phyloP scores from a whole-genome alignment of 805 yeast species.

The Yarrowia sp. region DNA sequence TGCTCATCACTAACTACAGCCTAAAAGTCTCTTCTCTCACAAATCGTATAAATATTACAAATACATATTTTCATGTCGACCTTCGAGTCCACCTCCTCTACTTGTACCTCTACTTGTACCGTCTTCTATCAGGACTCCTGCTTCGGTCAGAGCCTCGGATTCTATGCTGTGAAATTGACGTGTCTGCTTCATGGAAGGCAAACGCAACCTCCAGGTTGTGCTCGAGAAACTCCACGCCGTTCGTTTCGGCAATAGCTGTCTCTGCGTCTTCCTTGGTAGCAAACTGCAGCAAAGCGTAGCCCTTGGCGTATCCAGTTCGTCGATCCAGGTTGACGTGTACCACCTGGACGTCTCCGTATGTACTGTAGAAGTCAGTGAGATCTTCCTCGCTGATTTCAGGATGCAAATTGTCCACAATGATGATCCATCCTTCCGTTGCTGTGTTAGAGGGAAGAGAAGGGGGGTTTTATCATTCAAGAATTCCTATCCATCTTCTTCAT shows the following conservation, averaged over 20 bases:
- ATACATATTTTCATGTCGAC: background rate
- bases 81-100: too few species aligned
- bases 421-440: constrained; percentile 56
- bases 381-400: constrained; percentile 58
- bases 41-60: constrained; percentile 24
- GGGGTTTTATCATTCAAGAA: too few species aligned
- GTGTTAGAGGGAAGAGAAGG: background rate
- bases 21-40: too few species aligned
- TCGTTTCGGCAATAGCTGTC: constrained; percentile 48
- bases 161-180: constrained; percentile 21
- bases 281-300: constrained; percentile 55
- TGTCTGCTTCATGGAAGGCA: constrained; percentile 49
- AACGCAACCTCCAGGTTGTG: constrained; percentile 50
- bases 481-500: background rate
- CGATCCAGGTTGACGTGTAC: constrained; percentile 55
- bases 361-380: constrained; percentile 53
- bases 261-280: constrained; percentile 49
- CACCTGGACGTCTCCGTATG: constrained; percentile 52
- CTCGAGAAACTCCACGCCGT: constrained; percentile 51
- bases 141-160: constrained; percentile 27
- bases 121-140: constrained; percentile 28
- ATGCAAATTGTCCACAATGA: constrained; percentile 54
- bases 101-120: background rate
- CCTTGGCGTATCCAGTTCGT: constrained; percentile 55
- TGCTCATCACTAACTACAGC: too few species aligned